A percentile compares a stretch with the other conserved stretches of the same genome.
Conservation (phyloP, 192 early-diverging fungal genomes). For the Gaertneriomyces semiglobifer region DNA sequence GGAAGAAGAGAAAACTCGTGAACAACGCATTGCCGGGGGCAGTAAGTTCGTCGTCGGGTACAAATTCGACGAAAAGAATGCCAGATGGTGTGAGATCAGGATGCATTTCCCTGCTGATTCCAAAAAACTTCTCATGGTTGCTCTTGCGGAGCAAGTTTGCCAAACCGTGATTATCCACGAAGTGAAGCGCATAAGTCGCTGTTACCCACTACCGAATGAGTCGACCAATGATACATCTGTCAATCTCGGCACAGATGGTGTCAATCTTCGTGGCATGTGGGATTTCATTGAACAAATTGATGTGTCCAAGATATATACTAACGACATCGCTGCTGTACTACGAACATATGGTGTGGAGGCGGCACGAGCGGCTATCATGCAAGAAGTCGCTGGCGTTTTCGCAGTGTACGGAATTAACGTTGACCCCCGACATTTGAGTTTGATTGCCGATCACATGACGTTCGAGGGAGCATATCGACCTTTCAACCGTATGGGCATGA, state of each 20-base stretch:
- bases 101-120: conserved; percentile 84
- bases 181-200: conserved; percentile 73
- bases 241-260: conserved; percentile 83
- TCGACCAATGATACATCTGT: conserved; percentile 72
- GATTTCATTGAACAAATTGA: conserved; percentile 68
- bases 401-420: conserved; percentile 90
- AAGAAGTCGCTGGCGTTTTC: conserved; percentile 90
- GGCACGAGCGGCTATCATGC: conserved; percentile 85
- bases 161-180: conserved; percentile 77
- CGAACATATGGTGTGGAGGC: conserved; percentile 97
- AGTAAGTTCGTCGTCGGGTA: conserved; percentile 71
- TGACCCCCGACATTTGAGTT: conserved; percentile 87
- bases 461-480: conserved; percentile 99
- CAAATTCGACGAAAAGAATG: conserved; percentile 63
- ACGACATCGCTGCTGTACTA: conserved; percentile 93
- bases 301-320: conserved; percentile 83
- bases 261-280: conserved; percentile 92
- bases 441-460: conserved; percentile 99
- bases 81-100: conserved; percentile 76
- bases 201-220: conserved; percentile 78
- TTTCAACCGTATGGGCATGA: conserved; percentile 93
- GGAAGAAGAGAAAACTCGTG: conserved; percentile 41
- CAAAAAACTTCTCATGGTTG: conserved; percentile 93
- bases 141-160: conserved; percentile 74
- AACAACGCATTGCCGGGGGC: conserved; percentile 51